These are phyloP conservation scores for Petrea volubilis DNA, from an alignment of 257 asterid species.

Conservation along the genomic window DNA sequence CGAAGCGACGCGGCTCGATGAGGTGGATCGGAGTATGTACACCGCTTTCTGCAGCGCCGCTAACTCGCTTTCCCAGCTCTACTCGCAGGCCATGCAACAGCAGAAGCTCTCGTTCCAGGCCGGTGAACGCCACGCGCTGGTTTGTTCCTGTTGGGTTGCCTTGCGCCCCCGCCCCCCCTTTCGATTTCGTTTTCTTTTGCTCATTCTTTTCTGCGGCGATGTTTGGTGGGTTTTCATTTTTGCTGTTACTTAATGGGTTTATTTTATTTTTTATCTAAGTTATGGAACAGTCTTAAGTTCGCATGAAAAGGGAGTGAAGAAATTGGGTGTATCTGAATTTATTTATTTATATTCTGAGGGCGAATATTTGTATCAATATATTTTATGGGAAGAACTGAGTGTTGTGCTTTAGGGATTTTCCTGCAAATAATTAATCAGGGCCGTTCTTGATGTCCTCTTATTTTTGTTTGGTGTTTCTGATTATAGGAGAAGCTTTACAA, in stretches of 20 bases:
- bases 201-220: neutral
- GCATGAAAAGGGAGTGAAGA: constrained; percentile 1
- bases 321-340: constrained; percentile 11
- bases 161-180: too few relatives aligned
- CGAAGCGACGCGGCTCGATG: constrained; percentile 76
- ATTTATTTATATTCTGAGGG: neutral
- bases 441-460: neutral
- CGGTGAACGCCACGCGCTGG: constrained; percentile 91
- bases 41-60: constrained; percentile 84
- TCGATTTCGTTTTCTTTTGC: neutral
- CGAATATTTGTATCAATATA: neutral
- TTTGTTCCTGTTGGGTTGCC: constrained; percentile 13
- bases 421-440: neutral
- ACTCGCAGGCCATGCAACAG: constrained; percentile 82
- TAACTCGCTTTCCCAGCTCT: constrained; percentile 85
- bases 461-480: neutral
- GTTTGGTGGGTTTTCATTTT: constrained; percentile 11
- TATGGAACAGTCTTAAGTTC: constrained; percentile 10
- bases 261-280: neutral
- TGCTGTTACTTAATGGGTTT: constrained; percentile 3
- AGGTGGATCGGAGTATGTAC: constrained; percentile 91
- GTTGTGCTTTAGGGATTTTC: neutral
- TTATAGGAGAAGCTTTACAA: constrained; percentile 57
- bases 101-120: constrained; percentile 84
- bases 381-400: neutral